phyloP scores from a whole-genome alignment of 257 asterid species.

The Paulownia fortunei region DNA sequence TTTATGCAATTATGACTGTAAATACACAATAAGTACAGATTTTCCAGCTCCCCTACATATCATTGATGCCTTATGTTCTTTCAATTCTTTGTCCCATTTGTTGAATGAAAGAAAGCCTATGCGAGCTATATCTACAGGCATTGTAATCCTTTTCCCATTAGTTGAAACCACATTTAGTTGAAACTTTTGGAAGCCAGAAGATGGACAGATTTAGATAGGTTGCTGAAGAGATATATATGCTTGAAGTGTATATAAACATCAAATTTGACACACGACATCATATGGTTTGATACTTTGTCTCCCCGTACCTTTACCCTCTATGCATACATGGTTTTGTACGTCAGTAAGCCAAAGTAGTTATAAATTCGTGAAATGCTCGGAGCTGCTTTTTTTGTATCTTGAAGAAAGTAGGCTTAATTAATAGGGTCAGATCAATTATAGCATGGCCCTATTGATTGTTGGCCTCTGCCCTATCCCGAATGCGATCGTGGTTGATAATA shows the following conservation, averaged over 20 bases:
- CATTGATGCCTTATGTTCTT: conserved; percentile 42
- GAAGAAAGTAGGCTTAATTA: no score
- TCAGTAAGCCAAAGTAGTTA: no score
- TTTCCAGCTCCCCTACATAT: conserved; percentile 35
- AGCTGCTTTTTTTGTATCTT: no score
- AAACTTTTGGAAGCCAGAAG: conserved; percentile 15
- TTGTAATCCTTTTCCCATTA: conserved; percentile 20
- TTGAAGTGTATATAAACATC: conserved; percentile 31
- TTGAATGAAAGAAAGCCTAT: conserved; percentile 29
- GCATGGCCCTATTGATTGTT: no score
- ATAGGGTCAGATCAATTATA: no score
- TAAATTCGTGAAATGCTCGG: no score
- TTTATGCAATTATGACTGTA: conserved; percentile 41
- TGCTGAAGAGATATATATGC: conserved; percentile 15
- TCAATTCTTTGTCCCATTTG: conserved; percentile 48
- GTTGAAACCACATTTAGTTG: background rate
- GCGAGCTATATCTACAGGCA: conserved; percentile 26
- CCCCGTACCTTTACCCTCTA: background rate
- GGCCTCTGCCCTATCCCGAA: no score
- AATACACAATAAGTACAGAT: conserved; percentile 38
- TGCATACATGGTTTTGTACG: no score
- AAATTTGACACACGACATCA: background rate
- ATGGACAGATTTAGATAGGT: conserved; percentile 16
- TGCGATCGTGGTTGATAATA: no score
- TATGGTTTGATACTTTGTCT: background rate